These are phyloP conservation scores for Fusarium sp. DNA, from an alignment of 2,329 filamentous ascomycete genomes.

Conservation along the genomic window DNA sequence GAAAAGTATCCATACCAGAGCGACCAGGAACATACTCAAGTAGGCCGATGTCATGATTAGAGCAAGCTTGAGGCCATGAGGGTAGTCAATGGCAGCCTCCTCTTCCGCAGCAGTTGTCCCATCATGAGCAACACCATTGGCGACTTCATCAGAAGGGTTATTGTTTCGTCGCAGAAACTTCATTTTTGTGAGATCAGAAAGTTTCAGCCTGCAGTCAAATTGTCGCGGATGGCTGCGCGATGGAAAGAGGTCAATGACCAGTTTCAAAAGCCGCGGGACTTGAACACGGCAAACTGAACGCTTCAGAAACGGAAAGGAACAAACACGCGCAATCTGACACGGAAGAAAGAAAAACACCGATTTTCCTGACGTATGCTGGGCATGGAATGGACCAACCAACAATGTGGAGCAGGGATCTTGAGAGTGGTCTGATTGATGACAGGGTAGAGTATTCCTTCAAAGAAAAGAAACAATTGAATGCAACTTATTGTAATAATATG, in stretches of 20 bases:
- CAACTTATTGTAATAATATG: background rate
- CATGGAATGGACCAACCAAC: background rate
- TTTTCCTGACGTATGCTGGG: background rate
- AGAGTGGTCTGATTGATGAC: background rate
- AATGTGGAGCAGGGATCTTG: background rate
- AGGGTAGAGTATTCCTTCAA: background rate
- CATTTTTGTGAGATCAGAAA: background rate
- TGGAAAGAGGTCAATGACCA: background rate
- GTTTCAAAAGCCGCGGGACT: background rate
- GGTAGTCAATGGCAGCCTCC: background rate
- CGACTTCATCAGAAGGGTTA: background rate
- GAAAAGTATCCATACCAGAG: background rate
- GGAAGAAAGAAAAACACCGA: background rate
- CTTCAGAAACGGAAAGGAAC: background rate
- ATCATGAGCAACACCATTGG: background rate
- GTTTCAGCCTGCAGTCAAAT: background rate
- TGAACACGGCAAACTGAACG: background rate
- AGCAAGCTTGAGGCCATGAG: background rate
- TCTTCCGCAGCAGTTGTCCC: background rate
- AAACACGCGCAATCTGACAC: background rate
- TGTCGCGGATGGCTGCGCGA: background rate
- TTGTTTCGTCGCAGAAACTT: background rate
- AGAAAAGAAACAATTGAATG: background rate
- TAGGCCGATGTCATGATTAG: conserved; percentile 7
- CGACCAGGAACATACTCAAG: conserved; percentile 1